Conservation (phyloP, 345 rosid genomes). For the Iberis pinnata region DNA sequence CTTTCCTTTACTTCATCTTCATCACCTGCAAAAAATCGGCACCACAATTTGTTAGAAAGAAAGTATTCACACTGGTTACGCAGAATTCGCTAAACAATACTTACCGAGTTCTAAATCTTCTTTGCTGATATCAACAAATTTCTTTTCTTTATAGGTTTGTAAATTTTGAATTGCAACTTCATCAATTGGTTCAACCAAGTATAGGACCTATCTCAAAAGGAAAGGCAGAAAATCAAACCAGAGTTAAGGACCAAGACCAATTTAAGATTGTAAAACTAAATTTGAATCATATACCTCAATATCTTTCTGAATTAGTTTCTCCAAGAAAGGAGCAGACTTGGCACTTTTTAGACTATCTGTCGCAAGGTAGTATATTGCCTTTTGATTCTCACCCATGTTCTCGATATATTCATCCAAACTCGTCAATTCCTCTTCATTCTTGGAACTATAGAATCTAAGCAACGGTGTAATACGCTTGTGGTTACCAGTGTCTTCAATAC, state of each 20-base stretch:
- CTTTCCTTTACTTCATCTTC: conserved; percentile 92
- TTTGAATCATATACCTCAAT: conserved; percentile 51
- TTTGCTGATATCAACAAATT: conserved; percentile 96
- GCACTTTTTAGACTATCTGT: conserved; percentile 94
- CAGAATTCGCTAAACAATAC: conserved; percentile 13
- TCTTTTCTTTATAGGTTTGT: conserved; percentile 95
- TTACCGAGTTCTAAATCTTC: conserved; percentile 92
- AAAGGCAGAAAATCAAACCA: not conserved
- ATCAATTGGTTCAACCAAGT: conserved; percentile 89
- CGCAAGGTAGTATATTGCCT: conserved; percentile 89
- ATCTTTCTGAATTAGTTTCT: conserved; percentile 80
- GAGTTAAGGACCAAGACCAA: not conserved
- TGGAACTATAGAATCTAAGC: conserved; percentile 70
- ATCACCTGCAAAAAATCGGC: conserved; percentile 43
- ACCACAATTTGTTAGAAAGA: not conserved
- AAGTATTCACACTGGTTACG: not conserved
- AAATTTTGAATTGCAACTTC: conserved; percentile 96
- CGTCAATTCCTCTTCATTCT: conserved; percentile 71
- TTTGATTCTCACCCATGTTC: conserved; percentile 93
- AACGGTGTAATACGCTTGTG: conserved; percentile 88
- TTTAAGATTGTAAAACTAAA: not conserved
- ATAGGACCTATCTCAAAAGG: conserved; percentile 51
- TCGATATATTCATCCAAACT: conserved; percentile 84
- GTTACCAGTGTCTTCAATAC: conserved; percentile 87
- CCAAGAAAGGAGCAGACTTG: conserved; percentile 87